These are phyloP conservation scores for Helicostylum pulchrum DNA, from an alignment of 192 early-diverging fungal species.

Conservation along the genomic window DNA sequence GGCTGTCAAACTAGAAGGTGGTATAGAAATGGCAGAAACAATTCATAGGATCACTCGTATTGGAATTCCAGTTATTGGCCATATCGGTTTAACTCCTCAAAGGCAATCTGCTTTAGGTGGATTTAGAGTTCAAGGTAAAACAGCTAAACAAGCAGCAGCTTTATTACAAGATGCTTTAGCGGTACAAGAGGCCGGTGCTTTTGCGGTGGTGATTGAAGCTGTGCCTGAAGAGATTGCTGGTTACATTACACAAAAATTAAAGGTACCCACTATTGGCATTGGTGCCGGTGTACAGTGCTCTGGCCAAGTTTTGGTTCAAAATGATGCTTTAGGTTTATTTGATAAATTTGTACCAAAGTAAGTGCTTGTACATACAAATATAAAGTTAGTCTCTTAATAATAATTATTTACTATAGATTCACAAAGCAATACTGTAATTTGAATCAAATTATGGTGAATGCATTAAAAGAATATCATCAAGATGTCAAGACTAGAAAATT, in stretches of 20 bases:
- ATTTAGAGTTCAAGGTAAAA: slow-evolving; percentile 90
- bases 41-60: slow-evolving; percentile 74
- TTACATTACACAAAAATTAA: slow-evolving; percentile 74
- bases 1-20: slow-evolving; percentile 96
- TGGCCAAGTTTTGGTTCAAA: slow-evolving; percentile 92
- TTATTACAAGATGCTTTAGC: slow-evolving; percentile 87
- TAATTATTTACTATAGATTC: slow-evolving; percentile 55
- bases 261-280: slow-evolving; percentile 95
- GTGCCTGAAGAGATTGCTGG: slow-evolving; percentile 86
- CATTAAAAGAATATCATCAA: slow-evolving; percentile 64
- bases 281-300: slow-evolving; percentile 85
- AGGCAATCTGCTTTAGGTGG: slow-evolving; percentile 83
- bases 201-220: slow-evolving; percentile 87
- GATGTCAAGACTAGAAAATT: slow-evolving; percentile 79
- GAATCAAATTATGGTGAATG: slow-evolving; percentile 68
- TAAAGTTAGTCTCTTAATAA: background rate
- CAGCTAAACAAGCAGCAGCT: slow-evolving; percentile 65
- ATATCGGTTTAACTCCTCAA: slow-evolving; percentile 96
- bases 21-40: slow-evolving; percentile 77
- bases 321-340: slow-evolving; percentile 91
- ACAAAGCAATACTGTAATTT: slow-evolving; percentile 84
- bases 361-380: slow-evolving; percentile 14
- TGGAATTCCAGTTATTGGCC: slow-evolving; percentile 93
- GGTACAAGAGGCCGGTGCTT: slow-evolving; percentile 88
- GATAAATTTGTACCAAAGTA: slow-evolving; percentile 87